phyloP scores from a whole-genome alignment of 2,329 filamentous ascomycete species.

The Atkinsonella texensis region DNA sequence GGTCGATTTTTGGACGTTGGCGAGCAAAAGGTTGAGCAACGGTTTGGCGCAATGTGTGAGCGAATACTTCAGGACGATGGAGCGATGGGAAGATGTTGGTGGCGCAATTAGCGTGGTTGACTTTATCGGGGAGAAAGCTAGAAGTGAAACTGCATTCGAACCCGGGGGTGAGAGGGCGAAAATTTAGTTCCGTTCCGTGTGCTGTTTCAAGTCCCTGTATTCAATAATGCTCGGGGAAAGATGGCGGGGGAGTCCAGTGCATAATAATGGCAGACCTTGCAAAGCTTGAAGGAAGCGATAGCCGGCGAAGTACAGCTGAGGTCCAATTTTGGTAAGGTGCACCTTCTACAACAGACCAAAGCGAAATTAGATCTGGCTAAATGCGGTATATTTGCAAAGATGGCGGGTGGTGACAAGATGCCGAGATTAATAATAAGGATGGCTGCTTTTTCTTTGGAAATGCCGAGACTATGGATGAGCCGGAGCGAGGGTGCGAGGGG shows the following conservation, averaged over 20 bases:
- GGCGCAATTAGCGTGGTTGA: neutral
- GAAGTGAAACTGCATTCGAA: neutral
- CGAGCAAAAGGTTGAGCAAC: neutral
- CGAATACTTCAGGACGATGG: neutral
- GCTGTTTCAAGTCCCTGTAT: constrained; percentile 11
- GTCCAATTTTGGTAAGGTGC: neutral
- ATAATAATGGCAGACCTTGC: constrained; percentile 3
- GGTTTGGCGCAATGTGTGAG: neutral
- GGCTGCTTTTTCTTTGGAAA: neutral
- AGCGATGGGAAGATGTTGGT: neutral
- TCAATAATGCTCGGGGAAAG: constrained; percentile 7
- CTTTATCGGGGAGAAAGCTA: neutral
- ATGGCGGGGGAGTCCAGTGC: constrained; percentile 8
- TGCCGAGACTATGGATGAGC: too few relatives aligned
- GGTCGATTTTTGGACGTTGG: neutral
- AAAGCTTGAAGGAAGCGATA: neutral
- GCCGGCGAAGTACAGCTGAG: neutral
- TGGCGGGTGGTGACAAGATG: neutral
- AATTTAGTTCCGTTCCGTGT: constrained; percentile 4
- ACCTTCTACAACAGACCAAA: neutral
- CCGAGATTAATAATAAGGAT: neutral
- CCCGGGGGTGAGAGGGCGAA: neutral
- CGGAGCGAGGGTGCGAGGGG: too few relatives aligned
- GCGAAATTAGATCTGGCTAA: neutral
- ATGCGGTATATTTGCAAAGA: neutral